Conservation (phyloP, 345 rosid genomes). For the Reutealis trisperma region DNA sequence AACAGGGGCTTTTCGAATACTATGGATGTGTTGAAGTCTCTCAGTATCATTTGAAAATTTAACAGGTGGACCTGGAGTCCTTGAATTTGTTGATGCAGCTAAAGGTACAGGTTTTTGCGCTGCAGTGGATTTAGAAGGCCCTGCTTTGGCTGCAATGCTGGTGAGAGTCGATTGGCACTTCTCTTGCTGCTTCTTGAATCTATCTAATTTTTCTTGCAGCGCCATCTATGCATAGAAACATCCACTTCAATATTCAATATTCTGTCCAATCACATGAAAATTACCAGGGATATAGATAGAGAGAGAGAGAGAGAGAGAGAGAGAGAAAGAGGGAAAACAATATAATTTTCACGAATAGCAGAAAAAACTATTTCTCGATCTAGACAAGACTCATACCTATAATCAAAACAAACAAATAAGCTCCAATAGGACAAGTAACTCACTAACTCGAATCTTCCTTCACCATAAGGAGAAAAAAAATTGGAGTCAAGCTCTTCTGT, state of each 20-base stretch:
- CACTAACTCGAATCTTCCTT: too few relatives aligned
- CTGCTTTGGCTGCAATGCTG: slow-evolving; percentile 56
- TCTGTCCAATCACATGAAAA: neutral
- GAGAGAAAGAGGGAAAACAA: too few relatives aligned
- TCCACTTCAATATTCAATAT: neutral
- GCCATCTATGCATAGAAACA: slow-evolving; percentile 45
- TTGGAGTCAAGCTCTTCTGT: too few relatives aligned
- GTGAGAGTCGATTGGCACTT: slow-evolving; percentile 64
- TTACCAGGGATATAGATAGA: too few relatives aligned
- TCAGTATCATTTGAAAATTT: slow-evolving; percentile 79
- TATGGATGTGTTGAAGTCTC: slow-evolving; percentile 60
- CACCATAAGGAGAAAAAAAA: too few relatives aligned
- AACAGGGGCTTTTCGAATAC: slow-evolving; percentile 67
- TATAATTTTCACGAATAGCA: too few relatives aligned
- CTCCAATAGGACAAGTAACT: too few relatives aligned
- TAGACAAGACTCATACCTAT: too few relatives aligned
- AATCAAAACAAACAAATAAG: too few relatives aligned
- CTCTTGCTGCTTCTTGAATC: slow-evolving; percentile 76
- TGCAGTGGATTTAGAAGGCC: slow-evolving; percentile 32
- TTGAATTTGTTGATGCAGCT: slow-evolving; percentile 34
- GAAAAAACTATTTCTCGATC: too few relatives aligned
- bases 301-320: too few relatives aligned
- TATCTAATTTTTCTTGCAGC: slow-evolving; percentile 58
- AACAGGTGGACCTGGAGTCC: slow-evolving; percentile 48
- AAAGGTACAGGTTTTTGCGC: slow-evolving; percentile 24